These are phyloP conservation scores for Solanum ossicruentum DNA, from an alignment of 257 asterid genomes.

Conservation along the genomic window DNA sequence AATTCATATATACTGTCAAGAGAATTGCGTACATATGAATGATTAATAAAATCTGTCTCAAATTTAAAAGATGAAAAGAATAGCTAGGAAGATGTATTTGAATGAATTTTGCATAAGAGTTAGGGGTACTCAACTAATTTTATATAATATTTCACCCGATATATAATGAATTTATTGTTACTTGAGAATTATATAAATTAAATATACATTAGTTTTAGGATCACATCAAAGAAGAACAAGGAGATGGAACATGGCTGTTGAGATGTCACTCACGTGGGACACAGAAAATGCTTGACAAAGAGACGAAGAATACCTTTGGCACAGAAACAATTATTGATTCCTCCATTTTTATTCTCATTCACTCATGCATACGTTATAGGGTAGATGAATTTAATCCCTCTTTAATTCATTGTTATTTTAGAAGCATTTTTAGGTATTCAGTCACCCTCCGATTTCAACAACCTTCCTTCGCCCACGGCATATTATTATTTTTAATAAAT, in stretches of 20 bases:
- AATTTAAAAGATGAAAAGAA: too few relatives aligned
- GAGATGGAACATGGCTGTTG: slow-evolving; percentile 28
- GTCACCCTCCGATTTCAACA: slow-evolving; percentile 26
- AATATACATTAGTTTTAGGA: neutral
- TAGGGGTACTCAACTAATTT: neutral
- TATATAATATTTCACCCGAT: neutral
- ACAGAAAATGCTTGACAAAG: slow-evolving; percentile 27
- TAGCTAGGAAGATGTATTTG: too few relatives aligned
- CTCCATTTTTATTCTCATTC: slow-evolving; percentile 5
- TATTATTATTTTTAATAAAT: neutral
- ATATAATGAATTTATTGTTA: neutral
- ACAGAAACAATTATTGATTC: slow-evolving; percentile 19
- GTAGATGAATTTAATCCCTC: neutral
- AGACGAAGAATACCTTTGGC: slow-evolving; percentile 36
- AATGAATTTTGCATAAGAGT: too few relatives aligned
- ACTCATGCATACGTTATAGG: slow-evolving; percentile 21
- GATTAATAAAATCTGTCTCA: too few relatives aligned
- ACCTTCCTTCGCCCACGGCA: neutral
- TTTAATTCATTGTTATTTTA: neutral
- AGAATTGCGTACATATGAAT: too few relatives aligned
- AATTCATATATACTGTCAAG: too few relatives aligned
- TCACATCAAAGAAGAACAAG: neutral
- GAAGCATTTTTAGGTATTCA: slow-evolving; percentile 18
- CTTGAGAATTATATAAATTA: neutral
- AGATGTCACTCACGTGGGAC: slow-evolving; percentile 79